These are phyloP conservation scores for Fusarium napiforme DNA, from an alignment of 2,329 filamentous ascomycete species.

Conservation along the genomic window DNA sequence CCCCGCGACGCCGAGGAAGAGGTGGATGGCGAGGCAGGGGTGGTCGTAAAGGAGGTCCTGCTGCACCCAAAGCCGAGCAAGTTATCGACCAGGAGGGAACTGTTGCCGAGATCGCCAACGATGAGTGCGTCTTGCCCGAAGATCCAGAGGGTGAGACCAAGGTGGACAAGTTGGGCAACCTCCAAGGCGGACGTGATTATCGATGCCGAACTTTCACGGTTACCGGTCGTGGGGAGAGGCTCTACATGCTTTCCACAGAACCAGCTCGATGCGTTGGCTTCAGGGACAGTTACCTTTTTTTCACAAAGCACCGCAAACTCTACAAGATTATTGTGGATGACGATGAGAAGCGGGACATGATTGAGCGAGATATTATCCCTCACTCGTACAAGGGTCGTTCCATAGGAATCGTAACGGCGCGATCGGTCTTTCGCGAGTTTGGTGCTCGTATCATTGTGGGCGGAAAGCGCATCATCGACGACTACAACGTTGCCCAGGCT, in stretches of 20 bases:
- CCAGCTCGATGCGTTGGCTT: conserved; percentile 97
- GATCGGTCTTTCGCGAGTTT: conserved; percentile 97
- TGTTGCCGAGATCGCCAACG: conserved; percentile 87
- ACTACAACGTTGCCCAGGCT: conserved; percentile 84
- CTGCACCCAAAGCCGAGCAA: conserved; percentile 82
- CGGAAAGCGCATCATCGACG: conserved; percentile 85
- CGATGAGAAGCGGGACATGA: conserved; percentile 96
- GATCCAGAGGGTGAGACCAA: conserved; percentile 91
- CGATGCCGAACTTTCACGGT: conserved; percentile 96
- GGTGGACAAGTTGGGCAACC: conserved; percentile 87
- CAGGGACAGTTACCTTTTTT: conserved; percentile 97
- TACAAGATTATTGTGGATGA: conserved; percentile 99
- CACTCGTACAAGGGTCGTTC: conserved; percentile 98
- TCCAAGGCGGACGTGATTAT: conserved; percentile 88
- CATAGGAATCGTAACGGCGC: conserved; percentile 95
- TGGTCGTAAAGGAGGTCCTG: conserved; percentile 74
- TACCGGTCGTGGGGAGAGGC: conserved; percentile 80
- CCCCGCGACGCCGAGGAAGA: conserved; percentile 72
- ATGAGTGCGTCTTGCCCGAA: conserved; percentile 89
- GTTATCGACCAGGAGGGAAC: conserved; percentile 95
- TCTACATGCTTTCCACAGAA: conserved; percentile 99
- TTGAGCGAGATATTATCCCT: conserved; percentile 93
- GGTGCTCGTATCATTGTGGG: conserved; percentile 94
- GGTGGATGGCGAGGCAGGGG: conserved; percentile 77
- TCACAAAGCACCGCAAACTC: conserved; percentile 95